Percentiles rank a stretch among this genome's conserved stretches.
phyloP scores from a whole-genome alignment of 768 basidiomycete genomes.

The Amanita fuliginea region DNA sequence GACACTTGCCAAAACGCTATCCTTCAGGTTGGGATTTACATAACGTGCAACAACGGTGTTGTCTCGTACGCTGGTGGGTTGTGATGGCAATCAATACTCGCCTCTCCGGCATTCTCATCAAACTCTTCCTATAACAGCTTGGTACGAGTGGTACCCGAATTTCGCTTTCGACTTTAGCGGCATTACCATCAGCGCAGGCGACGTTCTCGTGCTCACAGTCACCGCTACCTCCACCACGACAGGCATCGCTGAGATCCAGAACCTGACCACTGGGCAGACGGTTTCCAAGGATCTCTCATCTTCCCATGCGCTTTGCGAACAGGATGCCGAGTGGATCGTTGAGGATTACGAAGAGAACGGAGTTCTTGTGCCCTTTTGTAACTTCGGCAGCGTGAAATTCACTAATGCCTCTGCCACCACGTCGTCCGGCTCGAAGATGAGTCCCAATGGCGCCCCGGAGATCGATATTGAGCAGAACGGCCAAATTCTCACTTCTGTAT shows the following conservation, averaged over 20 bases:
- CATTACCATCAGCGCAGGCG: not conserved
- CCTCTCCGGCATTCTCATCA: too few species aligned
- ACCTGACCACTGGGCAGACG: not conserved
- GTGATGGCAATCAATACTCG: not conserved
- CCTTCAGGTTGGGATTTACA: conserved; percentile 22
- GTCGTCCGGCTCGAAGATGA: not conserved
- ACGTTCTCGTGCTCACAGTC: not conserved
- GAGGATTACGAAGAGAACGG: conserved; percentile 20
- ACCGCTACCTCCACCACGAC: not conserved
- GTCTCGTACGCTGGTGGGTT: not conserved
- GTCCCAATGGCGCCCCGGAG: not conserved
- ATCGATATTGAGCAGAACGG: not conserved
- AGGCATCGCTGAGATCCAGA: not conserved
- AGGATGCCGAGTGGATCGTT: conserved; percentile 28
- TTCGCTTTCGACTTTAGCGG: not conserved
- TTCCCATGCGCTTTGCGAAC: conserved; percentile 16
- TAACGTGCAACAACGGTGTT: conserved; percentile 11
- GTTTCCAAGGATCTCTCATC: conserved; percentile 20
- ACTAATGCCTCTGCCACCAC: not conserved
- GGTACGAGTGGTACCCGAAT: not conserved
- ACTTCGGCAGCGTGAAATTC: not conserved
- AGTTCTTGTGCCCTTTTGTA: not conserved
- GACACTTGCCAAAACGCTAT: too few species aligned
- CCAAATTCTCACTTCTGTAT: not conserved
- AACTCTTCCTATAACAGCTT: not conserved